phyloP scores from a whole-genome alignment of 2,329 filamentous ascomycete genomes.

The Diaporthe nobilis region DNA sequence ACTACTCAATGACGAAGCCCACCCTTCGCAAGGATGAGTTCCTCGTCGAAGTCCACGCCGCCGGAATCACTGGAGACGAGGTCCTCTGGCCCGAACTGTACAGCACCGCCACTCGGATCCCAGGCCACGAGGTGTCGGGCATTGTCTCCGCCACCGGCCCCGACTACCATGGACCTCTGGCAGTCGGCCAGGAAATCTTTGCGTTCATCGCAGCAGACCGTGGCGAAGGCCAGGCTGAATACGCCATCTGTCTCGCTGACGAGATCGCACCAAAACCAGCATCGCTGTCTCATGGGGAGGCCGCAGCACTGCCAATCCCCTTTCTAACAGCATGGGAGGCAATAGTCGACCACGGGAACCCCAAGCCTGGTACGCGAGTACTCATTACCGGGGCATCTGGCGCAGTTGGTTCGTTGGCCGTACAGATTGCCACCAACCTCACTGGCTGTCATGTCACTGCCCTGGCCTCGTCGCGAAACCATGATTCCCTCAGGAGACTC shows the following conservation, averaged over 20 bases:
- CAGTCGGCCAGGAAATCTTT: background rate
- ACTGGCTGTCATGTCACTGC: background rate
- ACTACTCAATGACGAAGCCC: background rate
- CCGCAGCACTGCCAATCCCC: background rate
- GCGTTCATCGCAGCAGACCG: background rate
- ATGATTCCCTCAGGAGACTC: background rate
- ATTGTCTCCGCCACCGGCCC: background rate
- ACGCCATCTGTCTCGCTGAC: background rate
- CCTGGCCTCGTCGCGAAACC: background rate
- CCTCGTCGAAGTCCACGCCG: background rate
- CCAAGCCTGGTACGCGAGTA: background rate
- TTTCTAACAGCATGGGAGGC: slow-evolving; percentile 17
- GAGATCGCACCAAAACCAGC: background rate
- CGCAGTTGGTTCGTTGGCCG: background rate
- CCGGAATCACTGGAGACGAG: slow-evolving; percentile 10
- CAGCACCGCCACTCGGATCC: background rate
- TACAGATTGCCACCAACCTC: background rate
- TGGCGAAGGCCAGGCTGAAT: slow-evolving; percentile 7
- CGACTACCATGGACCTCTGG: background rate
- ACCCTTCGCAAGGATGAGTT: background rate
- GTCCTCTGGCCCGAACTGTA: slow-evolving; percentile 14
- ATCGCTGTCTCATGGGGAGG: slow-evolving; percentile 2
- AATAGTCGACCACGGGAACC: background rate
- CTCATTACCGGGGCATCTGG: slow-evolving; percentile 9
- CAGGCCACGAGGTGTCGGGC: slow-evolving; percentile 6